Evolutionary conservation across 2,329 filamentous ascomycete genomes (phyloP).

Genomic region (Metarhizium guizhouense): DNA sequence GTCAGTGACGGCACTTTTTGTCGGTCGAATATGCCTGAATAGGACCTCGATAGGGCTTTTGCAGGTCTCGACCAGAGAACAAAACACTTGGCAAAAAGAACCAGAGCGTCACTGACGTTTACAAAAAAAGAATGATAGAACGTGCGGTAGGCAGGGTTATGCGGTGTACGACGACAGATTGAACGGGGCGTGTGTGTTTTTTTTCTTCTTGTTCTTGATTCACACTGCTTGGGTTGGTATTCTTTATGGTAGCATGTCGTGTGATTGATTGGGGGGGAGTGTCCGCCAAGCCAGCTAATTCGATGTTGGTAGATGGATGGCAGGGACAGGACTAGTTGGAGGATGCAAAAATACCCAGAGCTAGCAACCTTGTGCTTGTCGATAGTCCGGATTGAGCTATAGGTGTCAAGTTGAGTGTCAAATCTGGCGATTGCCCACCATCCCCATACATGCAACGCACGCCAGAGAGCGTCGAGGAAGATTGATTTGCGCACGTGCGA

Average conservation of each 20-base stretch:
- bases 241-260: too few relatives aligned
- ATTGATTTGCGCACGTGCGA: not conserved
- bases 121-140: not conserved
- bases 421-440: not conserved
- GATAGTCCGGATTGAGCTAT: too few relatives aligned
- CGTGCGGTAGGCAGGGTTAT: not conserved
- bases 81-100: not conserved
- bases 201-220: too few relatives aligned
- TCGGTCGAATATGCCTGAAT: not conserved
- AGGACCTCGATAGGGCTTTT: not conserved
- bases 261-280: too few relatives aligned
- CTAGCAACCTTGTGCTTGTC: too few relatives aligned
- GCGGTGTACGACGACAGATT: not conserved
- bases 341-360: too few relatives aligned
- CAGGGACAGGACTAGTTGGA: too few relatives aligned
- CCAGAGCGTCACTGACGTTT: not conserved
- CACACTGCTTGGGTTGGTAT: too few relatives aligned
- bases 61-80: not conserved
- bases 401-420: not conserved
- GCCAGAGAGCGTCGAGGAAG: not conserved
- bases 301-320: too few relatives aligned
- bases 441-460: not conserved
- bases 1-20: not conserved
- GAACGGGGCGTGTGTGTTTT: not conserved
- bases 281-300: too few relatives aligned